Evolutionary conservation across 2,329 filamentous ascomycete species (phyloP).

Genomic region (Cordyceps fumosorosea): DNA sequence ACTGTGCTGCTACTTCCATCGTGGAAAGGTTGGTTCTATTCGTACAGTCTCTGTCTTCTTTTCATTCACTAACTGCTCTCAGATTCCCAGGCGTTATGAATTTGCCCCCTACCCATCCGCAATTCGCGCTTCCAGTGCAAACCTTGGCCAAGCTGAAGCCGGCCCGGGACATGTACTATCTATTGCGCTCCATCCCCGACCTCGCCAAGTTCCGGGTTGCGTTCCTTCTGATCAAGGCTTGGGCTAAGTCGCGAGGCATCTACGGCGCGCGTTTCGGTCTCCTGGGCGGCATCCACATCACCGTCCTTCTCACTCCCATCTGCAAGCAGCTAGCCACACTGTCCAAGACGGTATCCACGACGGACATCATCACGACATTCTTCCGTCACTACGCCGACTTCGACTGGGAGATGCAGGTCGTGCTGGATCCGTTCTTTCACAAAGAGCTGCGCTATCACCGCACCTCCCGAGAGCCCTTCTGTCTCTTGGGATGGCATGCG

Average conservation of each 20-base stretch:
- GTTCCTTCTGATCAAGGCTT: conserved; percentile 53
- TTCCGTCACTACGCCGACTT: conserved; percentile 57
- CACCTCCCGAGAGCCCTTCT: conserved; percentile 52
- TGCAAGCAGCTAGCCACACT: conserved; percentile 46
- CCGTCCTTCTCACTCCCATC: conserved; percentile 53
- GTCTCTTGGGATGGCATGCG: conserved; percentile 55
- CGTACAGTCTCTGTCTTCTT: neutral
- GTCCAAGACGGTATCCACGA: conserved; percentile 32
- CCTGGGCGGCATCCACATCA: conserved; percentile 58
- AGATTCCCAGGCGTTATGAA: conserved; percentile 42
- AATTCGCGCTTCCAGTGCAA: conserved; percentile 49
- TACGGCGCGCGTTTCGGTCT: conserved; percentile 61
- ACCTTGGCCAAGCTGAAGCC: conserved; percentile 58
- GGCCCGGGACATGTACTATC: conserved; percentile 53
- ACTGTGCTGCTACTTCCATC: conserved; percentile 52
- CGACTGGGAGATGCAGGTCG: conserved; percentile 48
- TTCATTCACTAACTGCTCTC: neutral
- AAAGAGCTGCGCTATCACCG: conserved; percentile 45
- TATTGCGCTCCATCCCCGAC: conserved; percentile 54
- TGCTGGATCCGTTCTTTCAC: conserved; percentile 57
- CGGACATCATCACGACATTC: conserved; percentile 52
- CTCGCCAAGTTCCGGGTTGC: conserved; percentile 50
- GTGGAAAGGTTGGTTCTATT: conserved; percentile 36
- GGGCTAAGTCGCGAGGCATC: conserved; percentile 55
- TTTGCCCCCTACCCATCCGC: conserved; percentile 42